Evolutionary conservation across 1,284 basidiomycete species (phyloP).

Genomic region (Ganoderma lingzhi): DNA sequence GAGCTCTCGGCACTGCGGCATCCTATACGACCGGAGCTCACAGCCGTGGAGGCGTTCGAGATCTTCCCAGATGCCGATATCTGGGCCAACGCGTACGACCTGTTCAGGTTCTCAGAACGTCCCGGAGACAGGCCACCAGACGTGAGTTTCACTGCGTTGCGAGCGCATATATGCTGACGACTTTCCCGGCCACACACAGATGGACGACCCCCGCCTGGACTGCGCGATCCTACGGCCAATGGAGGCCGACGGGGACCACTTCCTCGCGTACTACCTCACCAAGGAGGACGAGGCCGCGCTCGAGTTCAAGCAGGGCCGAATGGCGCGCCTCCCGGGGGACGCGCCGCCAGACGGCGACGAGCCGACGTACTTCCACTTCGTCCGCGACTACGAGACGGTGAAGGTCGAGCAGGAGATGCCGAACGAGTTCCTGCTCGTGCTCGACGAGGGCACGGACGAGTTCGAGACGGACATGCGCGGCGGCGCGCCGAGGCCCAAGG

Average conservation of each 20-base stretch:
- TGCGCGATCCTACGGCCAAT: conserved; percentile 89
- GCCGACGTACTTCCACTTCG: conserved; percentile 76
- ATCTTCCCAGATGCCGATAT: conserved; percentile 88
- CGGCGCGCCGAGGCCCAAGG: conserved; percentile 45
- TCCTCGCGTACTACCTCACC: conserved; percentile 90
- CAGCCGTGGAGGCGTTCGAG: conserved; percentile 86
- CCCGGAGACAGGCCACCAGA: conserved; percentile 80
- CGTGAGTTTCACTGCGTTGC: conserved; percentile 46
- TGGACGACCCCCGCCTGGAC: conserved; percentile 79
- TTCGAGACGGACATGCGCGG: conserved; percentile 43
- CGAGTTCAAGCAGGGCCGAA: conserved; percentile 40
- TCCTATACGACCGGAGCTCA: conserved; percentile 81
- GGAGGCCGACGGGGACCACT: conserved; percentile 86
- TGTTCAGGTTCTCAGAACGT: conserved; percentile 89
- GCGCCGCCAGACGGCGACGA: conserved; percentile 57
- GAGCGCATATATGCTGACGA: conserved; percentile 7
- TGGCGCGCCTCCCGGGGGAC: conserved; percentile 44
- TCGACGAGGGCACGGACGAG: conserved; percentile 66
- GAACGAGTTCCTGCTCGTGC: conserved; percentile 84
- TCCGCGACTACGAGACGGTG: conserved; percentile 85
- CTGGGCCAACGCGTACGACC: conserved; percentile 90
- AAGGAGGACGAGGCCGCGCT: conserved; percentile 68
- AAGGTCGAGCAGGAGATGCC: conserved; percentile 85
- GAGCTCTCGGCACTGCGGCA: conserved; percentile 71
- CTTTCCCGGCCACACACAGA: conserved; percentile 45